phyloP scores from a whole-genome alignment of 1,139 yeast genomes.

The Taiozyma sp. region DNA sequence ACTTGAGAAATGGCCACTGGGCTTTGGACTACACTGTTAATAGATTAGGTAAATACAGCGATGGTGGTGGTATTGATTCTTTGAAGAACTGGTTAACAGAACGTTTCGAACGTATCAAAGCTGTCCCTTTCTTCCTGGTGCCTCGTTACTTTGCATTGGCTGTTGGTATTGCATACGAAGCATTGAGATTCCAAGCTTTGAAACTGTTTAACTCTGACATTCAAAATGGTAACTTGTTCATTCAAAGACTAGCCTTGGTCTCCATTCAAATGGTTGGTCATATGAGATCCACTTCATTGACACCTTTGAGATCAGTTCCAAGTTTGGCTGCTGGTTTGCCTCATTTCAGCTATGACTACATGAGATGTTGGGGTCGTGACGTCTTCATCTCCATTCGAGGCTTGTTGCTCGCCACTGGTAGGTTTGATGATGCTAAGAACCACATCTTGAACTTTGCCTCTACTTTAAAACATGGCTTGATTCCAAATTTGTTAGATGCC shows the following conservation, averaged over 20 bases:
- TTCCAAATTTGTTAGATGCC: constrained; percentile 88
- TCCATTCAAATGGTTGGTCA: constrained; percentile 84
- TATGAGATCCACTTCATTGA: constrained; percentile 69
- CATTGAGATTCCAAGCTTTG: constrained; percentile 65
- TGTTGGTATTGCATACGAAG: constrained; percentile 76
- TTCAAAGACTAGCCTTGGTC: constrained; percentile 73
- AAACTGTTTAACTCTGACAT: constrained; percentile 48
- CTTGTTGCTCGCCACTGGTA: constrained; percentile 66
- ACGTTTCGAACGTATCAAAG: constrained; percentile 59
- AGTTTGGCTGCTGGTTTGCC: constrained; percentile 96
- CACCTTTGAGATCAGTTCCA: constrained; percentile 58
- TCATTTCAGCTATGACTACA: constrained; percentile 82
- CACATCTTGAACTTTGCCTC: constrained; percentile 88
- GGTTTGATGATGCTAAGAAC: constrained; percentile 70
- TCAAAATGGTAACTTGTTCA: constrained; percentile 61
- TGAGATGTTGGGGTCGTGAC: constrained; percentile 99
- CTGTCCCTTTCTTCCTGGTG: constrained; percentile 70
- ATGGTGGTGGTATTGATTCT: constrained; percentile 39
- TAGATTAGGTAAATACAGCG: constrained; percentile 53
- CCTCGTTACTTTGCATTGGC: constrained; percentile 85
- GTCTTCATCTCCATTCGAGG: constrained; percentile 88
- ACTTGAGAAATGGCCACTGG: constrained; percentile 83
- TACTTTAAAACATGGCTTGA: constrained; percentile 90
- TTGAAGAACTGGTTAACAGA: constrained; percentile 65
- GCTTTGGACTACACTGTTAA: constrained; percentile 72